Conservation (phyloP, 495 filamentous ascomycete genomes). For the Daldinia caldariorum region DNA sequence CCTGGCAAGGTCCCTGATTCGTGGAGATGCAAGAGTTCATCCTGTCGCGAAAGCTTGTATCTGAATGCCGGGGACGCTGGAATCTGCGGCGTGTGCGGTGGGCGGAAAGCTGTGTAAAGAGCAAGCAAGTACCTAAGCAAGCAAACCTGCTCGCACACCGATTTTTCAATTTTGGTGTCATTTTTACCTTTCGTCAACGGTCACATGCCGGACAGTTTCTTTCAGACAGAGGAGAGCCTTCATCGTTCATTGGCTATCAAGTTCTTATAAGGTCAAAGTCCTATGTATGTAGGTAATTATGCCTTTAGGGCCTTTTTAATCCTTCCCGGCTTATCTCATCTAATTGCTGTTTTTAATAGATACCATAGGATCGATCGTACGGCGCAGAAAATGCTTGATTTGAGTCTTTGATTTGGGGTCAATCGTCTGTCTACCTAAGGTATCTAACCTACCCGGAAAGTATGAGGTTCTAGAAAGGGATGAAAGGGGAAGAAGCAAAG, state of each 20-base stretch:
- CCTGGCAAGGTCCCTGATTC: conserved; percentile 55
- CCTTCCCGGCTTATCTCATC: conserved; percentile 20
- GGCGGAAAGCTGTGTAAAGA: conserved; percentile 44
- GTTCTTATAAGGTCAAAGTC: not conserved
- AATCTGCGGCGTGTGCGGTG: conserved; percentile 73
- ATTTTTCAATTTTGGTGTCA: not conserved
- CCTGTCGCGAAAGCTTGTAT: conserved; percentile 65
- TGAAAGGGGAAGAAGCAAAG: conserved; percentile 22
- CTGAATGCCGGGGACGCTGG: conserved; percentile 72
- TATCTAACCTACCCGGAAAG: too few relatives aligned
- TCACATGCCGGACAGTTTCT: not conserved
- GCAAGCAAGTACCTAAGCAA: too few relatives aligned
- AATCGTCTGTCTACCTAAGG: too few relatives aligned
- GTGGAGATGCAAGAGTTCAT: conserved; percentile 68
- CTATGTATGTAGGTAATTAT: conserved; percentile 15
- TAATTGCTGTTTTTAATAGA: conserved; percentile 19
- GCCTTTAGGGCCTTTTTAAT: conserved; percentile 4
- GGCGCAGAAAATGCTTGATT: conserved; percentile 3
- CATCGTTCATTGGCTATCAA: not conserved
- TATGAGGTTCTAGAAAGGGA: conserved; percentile 22
- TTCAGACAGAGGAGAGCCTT: not conserved
- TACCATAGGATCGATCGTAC: not conserved
- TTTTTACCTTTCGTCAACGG: not conserved
- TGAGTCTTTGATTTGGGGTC: not conserved
- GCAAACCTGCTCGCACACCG: not conserved